phyloP scores from a whole-genome alignment of 805 yeast species.

The Myxozyma kluyveri region DNA sequence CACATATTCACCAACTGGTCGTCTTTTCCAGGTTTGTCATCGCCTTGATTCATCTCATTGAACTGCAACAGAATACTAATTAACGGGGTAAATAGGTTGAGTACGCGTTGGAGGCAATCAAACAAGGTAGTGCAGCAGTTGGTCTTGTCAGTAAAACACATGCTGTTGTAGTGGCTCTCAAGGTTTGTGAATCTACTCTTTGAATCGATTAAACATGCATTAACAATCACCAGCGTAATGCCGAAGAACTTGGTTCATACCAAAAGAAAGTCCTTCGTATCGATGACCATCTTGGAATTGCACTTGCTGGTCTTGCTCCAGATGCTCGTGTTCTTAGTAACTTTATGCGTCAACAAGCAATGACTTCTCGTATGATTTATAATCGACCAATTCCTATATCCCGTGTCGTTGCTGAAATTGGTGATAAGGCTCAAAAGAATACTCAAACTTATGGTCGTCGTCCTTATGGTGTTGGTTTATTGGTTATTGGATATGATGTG shows the following conservation, averaged over 20 bases:
- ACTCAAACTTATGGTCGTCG: conserved; percentile 95
- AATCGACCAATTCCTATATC: conserved; percentile 81
- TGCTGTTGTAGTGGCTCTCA: conserved; percentile 89
- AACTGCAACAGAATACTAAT: neutral
- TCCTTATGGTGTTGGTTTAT: conserved; percentile 96
- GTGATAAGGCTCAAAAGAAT: conserved; percentile 95
- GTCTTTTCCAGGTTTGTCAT: conserved; percentile 66
- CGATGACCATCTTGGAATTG: conserved; percentile 91
- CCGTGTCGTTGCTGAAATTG: conserved; percentile 79
- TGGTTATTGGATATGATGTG: conserved; percentile 79
- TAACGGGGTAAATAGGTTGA: conserved; percentile 46
- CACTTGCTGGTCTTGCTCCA: conserved; percentile 96
- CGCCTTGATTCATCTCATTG: neutral
- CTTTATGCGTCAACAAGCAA: conserved; percentile 84
- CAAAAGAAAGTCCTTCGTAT: conserved; percentile 90
- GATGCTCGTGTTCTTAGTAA: conserved; percentile 94
- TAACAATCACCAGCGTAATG: conserved; percentile 63
- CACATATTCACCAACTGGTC: conserved; percentile 93
- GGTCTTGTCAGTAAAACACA: conserved; percentile 83
- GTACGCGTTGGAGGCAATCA: conserved; percentile 90
- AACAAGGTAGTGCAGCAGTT: conserved; percentile 96
- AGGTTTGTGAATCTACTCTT: conserved; percentile 37
- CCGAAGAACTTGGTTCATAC: conserved; percentile 95
- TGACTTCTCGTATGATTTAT: conserved; percentile 79
- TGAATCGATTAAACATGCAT: conserved; percentile 15